A percentile compares a stretch with the other conserved stretches of the same genome.
Conservation (phyloP, 495 filamentous ascomycete genomes). For the Cercophora sp. region DNA sequence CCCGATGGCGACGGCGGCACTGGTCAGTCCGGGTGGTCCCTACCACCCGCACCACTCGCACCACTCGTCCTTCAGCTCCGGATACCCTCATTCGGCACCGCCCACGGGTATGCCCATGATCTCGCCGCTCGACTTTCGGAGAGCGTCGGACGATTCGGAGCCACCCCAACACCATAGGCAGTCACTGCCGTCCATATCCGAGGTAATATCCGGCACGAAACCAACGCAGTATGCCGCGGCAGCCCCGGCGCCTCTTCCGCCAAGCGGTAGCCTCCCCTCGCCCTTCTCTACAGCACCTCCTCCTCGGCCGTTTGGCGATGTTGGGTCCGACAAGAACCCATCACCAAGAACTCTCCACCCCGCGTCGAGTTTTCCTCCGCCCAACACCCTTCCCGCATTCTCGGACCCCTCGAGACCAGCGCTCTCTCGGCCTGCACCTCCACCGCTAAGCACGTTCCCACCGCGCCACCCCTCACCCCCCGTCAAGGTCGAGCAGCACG, state of each 20-base stretch:
- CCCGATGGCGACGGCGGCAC: slow-evolving; percentile 45
- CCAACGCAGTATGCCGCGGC: slow-evolving; percentile 32
- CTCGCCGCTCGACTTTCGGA: slow-evolving; percentile 40
- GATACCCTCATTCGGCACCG: slow-evolving; percentile 37
- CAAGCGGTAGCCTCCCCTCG: slow-evolving; percentile 27
- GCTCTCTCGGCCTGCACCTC: slow-evolving; percentile 25
- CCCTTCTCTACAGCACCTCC: slow-evolving; percentile 28
- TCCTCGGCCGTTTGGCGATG: slow-evolving; percentile 25
- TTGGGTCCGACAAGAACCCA: slow-evolving; percentile 28
- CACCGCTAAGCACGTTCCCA: slow-evolving; percentile 31
- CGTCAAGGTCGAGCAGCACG: slow-evolving; percentile 25
- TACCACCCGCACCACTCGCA: slow-evolving; percentile 42
- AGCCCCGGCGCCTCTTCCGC: slow-evolving; percentile 25
- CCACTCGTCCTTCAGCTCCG: slow-evolving; percentile 28
- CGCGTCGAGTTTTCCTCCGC: slow-evolving; percentile 22
- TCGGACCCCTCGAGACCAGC: slow-evolving; percentile 30
- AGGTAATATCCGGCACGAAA: slow-evolving; percentile 42
- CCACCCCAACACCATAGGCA: slow-evolving; percentile 38
- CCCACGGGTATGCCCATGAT: slow-evolving; percentile 41
- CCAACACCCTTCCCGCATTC: slow-evolving; percentile 30
- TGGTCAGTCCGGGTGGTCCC: slow-evolving; percentile 43
- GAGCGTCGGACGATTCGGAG: slow-evolving; percentile 40
- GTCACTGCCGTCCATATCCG: slow-evolving; percentile 47
- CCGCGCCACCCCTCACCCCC: slow-evolving; percentile 28
- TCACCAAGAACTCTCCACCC: slow-evolving; percentile 34